Evolutionary conservation across 1,284 basidiomycete genomes (phyloP).

Genomic region (Kalmanozyma brasiliensis): DNA sequence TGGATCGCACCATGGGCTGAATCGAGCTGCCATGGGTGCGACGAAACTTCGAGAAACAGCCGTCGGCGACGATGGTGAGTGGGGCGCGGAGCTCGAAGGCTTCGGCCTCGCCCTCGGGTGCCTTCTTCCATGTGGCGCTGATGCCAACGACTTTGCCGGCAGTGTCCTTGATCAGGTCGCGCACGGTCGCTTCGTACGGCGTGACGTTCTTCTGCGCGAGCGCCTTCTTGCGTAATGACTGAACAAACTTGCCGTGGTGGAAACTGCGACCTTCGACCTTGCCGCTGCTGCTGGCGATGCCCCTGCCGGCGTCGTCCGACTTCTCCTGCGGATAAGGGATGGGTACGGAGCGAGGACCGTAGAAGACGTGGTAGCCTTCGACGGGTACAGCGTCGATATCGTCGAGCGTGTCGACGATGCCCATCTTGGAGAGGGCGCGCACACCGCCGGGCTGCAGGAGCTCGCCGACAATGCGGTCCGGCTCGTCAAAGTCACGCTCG

Average conservation of each 20-base stretch:
- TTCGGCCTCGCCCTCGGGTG: conserved; percentile 15
- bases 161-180: conserved; percentile 52
- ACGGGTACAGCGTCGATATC: conserved; percentile 87
- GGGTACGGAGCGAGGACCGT: conserved; percentile 75
- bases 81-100: conserved; percentile 73
- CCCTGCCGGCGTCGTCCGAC: conserved; percentile 41
- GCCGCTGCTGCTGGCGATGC: conserved; percentile 56
- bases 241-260: conserved; percentile 94
- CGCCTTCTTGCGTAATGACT: conserved; percentile 79
- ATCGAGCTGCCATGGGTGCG: conserved; percentile 70
- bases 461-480: conserved; percentile 97
- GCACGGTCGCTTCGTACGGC: conserved; percentile 56
- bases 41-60: conserved; percentile 90
- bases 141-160: conserved; percentile 53
- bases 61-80: conserved; percentile 89
- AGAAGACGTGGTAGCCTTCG: conserved; percentile 87
- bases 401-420: conserved; percentile 78
- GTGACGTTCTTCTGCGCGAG: conserved; percentile 65
- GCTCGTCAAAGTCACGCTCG: conserved; percentile 81
- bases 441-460: conserved; percentile 94
- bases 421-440: conserved; percentile 79
- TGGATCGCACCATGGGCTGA: conserved; percentile 74
- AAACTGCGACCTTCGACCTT: conserved; percentile 78
- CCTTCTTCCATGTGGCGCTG: conserved; percentile 45
- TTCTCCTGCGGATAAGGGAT: conserved; percentile 83